Percentiles rank a stretch among this genome's conserved stretches.
Conservation (phyloP, 306 rosid species). For the Abrus precatorius region DNA sequence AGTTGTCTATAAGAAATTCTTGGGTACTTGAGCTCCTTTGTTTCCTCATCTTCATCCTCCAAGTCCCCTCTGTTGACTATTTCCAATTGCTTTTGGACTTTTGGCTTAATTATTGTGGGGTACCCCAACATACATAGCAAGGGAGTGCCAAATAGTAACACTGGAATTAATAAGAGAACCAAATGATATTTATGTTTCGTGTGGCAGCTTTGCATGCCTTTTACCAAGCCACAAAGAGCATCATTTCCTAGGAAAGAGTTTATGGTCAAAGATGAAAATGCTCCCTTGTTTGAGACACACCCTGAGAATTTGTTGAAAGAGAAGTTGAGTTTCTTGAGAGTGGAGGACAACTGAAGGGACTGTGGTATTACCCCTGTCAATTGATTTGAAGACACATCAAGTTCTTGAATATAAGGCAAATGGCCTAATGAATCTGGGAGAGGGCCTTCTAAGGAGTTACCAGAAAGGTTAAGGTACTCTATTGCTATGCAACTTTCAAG, state of each 20-base stretch:
- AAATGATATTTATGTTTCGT: conserved; percentile 48
- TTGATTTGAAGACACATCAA: conserved; percentile 74
- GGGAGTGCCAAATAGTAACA: conserved; percentile 57
- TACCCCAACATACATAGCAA: conserved; percentile 53
- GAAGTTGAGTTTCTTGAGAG: conserved; percentile 65
- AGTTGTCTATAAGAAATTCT: conserved; percentile 72
- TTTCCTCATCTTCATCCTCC: conserved; percentile 57
- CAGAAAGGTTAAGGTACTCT: conserved; percentile 67
- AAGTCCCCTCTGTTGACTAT: conserved; percentile 43
- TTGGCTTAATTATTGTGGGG: conserved; percentile 47
- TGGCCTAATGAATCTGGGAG: conserved; percentile 66
- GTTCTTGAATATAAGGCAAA: conserved; percentile 59
- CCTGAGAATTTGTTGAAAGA: conserved; percentile 75
- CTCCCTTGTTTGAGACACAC: conserved; percentile 60
- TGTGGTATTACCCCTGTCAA: conserved; percentile 62
- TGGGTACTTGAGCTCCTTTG: conserved; percentile 66
- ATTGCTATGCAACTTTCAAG: conserved; percentile 76
- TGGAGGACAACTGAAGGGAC: conserved; percentile 59
- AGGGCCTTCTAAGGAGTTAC: conserved; percentile 63
- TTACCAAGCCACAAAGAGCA: conserved; percentile 66
- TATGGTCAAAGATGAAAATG: conserved; percentile 58
- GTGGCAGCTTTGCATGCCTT: conserved; percentile 66
- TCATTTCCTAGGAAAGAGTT: conserved; percentile 65
- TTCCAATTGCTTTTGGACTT: conserved; percentile 39
- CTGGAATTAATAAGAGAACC: conserved; percentile 50